phyloP scores from a whole-genome alignment of 2,329 filamentous ascomycete species.

The Didymella keratinophila region DNA sequence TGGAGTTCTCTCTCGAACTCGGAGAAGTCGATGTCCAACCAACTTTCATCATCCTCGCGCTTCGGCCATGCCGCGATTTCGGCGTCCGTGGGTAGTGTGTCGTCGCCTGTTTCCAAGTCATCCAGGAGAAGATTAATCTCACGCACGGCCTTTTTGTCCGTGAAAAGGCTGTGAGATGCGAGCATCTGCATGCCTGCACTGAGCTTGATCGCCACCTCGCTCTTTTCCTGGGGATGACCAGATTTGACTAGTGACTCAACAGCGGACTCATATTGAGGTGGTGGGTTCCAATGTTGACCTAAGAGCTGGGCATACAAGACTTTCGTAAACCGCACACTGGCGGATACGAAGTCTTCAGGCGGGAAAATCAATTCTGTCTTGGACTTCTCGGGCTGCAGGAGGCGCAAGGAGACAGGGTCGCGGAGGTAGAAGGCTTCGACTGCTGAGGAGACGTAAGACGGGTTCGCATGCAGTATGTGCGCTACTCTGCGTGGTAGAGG shows the following conservation, averaged over 20 bases:
- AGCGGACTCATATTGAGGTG: slow-evolving; percentile 64
- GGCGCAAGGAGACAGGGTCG: slow-evolving; percentile 77
- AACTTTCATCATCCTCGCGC: slow-evolving; percentile 83
- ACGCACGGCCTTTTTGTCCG: slow-evolving; percentile 72
- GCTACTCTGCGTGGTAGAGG: slow-evolving; percentile 84
- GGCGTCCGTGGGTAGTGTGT: slow-evolving; percentile 71
- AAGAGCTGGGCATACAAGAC: slow-evolving; percentile 90
- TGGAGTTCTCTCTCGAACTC: slow-evolving; percentile 85
- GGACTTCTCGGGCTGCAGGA: slow-evolving; percentile 64
- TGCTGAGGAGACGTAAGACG: slow-evolving; percentile 79
- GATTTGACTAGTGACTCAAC: slow-evolving; percentile 44
- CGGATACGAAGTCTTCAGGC: slow-evolving; percentile 78
- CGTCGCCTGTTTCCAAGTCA: slow-evolving; percentile 76
- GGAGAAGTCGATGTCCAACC: slow-evolving; percentile 90
- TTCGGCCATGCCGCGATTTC: slow-evolving; percentile 77
- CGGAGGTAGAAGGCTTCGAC: slow-evolving; percentile 93
- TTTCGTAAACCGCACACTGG: slow-evolving; percentile 84
- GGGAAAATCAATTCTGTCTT: slow-evolving; percentile 67
- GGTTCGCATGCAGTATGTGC: slow-evolving; percentile 76
- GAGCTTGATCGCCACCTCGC: slow-evolving; percentile 86
- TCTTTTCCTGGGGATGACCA: slow-evolving; percentile 49
- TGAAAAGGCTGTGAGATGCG: slow-evolving; percentile 70
- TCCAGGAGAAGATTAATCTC: slow-evolving; percentile 80
- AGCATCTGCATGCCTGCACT: slow-evolving; percentile 92
- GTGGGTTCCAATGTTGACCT: slow-evolving; percentile 78